Percentiles rank a stretch among this genome's conserved stretches.
Conservation (phyloP, 495 filamentous ascomycete genomes). For the Tuber borchii region DNA sequence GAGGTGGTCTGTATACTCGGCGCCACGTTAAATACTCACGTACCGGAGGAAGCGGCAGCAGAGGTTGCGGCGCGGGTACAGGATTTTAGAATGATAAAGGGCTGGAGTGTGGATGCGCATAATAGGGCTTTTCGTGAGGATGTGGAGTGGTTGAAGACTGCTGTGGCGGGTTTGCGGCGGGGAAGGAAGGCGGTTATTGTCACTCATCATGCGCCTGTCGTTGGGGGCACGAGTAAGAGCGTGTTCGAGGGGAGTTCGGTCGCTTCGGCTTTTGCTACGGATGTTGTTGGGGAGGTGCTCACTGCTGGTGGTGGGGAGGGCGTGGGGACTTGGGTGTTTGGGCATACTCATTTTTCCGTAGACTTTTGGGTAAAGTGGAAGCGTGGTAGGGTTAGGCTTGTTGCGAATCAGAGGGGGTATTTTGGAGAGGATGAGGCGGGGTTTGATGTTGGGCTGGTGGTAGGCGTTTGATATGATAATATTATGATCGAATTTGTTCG, state of each 20-base stretch:
- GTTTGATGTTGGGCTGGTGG: constrained; percentile 29
- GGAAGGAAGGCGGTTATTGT: constrained; percentile 45
- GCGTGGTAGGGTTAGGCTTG: constrained; percentile 43
- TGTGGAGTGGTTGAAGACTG: constrained; percentile 46
- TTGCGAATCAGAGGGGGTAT: constrained; percentile 55
- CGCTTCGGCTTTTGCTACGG: constrained; percentile 50
- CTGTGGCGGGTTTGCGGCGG: constrained; percentile 41
- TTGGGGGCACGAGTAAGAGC: constrained; percentile 46
- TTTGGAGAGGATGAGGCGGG: constrained; percentile 14
- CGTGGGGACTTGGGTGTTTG: constrained; percentile 48
- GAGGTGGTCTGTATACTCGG: constrained; percentile 45
- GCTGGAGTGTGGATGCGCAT: constrained; percentile 50
- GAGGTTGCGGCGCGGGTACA: constrained; percentile 46
- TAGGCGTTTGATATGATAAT: constrained; percentile 19
- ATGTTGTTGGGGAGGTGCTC: constrained; percentile 43
- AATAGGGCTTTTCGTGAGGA: constrained; percentile 48
- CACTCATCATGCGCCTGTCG: constrained; percentile 53
- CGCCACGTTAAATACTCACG: constrained; percentile 53
- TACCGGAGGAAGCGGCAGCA: constrained; percentile 44
- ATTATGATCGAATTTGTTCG: not conserved
- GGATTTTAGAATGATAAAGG: constrained; percentile 50
- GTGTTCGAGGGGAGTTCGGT: constrained; percentile 46
- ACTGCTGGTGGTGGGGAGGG: constrained; percentile 40
- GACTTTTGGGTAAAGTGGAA: constrained; percentile 42
- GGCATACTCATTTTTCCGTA: constrained; percentile 51